Conservation (phyloP, 257 asterid species). For the Lycium barbarum region DNA sequence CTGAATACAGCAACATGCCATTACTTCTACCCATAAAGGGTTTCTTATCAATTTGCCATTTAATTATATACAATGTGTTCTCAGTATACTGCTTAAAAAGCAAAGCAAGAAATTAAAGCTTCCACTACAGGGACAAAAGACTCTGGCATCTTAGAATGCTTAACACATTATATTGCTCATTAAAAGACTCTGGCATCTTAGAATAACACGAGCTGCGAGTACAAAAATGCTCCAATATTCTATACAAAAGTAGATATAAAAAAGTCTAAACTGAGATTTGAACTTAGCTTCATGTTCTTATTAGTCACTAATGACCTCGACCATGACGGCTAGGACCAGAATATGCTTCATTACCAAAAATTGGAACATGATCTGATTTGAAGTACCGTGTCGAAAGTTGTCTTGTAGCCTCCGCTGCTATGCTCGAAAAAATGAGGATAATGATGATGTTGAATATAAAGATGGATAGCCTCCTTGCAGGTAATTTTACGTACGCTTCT, state of each 20-base stretch:
- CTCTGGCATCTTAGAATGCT: not conserved
- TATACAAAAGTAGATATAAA: not conserved
- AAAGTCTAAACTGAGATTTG: not conserved
- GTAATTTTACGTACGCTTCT: not conserved
- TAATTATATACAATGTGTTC: not conserved
- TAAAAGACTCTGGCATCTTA: not conserved
- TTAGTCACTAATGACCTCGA: conserved; percentile 23
- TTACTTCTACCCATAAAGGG: not conserved
- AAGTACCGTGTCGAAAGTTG: not conserved
- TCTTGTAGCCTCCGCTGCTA: not conserved
- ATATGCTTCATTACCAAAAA: conserved; percentile 7
- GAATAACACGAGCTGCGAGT: not conserved
- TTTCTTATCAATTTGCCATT: not conserved
- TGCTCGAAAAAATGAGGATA: not conserved
- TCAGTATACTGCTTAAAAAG: not conserved
- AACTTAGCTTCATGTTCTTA: not conserved
- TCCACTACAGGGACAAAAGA: not conserved
- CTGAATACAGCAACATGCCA: not conserved
- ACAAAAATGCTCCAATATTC: not conserved
- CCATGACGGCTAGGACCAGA: conserved; percentile 28
- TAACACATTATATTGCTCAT: not conserved
- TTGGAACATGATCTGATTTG: conserved; percentile 9
- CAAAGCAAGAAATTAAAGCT: not conserved
- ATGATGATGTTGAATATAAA: not conserved
- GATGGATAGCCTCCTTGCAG: not conserved